Conservation (phyloP, 129 eudicot genomes). For the Flaveria brownii region DNA sequence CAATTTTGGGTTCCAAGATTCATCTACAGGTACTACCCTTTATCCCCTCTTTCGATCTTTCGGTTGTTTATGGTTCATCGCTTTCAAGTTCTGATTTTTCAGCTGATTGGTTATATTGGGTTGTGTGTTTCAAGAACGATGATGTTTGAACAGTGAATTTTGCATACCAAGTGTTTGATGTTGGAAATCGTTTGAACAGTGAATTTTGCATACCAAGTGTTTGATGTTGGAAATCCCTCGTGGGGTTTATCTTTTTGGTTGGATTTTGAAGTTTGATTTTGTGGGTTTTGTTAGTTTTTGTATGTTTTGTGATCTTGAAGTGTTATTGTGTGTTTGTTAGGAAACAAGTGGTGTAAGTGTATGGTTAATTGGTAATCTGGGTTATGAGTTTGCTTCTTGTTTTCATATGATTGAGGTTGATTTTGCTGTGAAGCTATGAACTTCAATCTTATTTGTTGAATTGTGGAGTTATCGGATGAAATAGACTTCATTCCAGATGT, state of each 20-base stretch:
- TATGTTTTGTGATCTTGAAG: background rate
- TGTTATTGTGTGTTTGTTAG: background rate
- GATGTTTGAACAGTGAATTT: too few relatives aligned
- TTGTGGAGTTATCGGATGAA: background rate
- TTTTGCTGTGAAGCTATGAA: background rate
- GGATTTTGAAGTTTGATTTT: background rate
- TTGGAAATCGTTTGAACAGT: background rate
- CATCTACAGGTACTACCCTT: constrained; percentile 1
- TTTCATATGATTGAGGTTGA: background rate
- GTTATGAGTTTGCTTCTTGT: background rate
- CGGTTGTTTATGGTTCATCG: background rate
- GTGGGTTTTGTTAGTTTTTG: background rate
- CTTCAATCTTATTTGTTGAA: background rate
- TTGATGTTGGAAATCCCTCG: background rate
- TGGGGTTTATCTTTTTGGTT: background rate
- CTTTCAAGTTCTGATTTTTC: background rate
- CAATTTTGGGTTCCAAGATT: background rate
- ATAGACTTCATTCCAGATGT: background rate
- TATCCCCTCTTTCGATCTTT: background rate
- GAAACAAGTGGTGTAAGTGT: background rate
- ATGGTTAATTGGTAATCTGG: background rate
- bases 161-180: background rate
- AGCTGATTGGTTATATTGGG: background rate
- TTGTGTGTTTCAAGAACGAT: too few relatives aligned
- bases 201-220: background rate